A percentile compares a stretch with the other conserved stretches of the same genome.
phyloP scores from a whole-genome alignment of 108 stramenopile species.

The Skeletonema marinoi region DNA sequence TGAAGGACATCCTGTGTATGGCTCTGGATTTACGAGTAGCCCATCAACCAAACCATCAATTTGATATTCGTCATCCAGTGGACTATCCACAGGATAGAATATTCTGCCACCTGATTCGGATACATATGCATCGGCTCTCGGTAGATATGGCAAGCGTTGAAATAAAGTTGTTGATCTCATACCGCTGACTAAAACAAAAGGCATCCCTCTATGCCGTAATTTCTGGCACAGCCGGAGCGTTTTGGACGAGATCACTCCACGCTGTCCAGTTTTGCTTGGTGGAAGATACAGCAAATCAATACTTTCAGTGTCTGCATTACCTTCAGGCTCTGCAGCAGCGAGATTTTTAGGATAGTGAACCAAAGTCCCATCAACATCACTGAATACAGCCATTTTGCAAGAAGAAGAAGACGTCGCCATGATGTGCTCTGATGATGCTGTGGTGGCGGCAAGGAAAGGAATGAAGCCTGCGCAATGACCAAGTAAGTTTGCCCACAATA shows the following conservation, averaged over 20 bases:
- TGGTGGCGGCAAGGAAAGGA: not conserved
- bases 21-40: constrained; percentile 40
- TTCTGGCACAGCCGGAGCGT: constrained; percentile 50
- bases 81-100: constrained; percentile 55
- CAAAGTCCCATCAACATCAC: constrained; percentile 84
- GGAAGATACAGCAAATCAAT: constrained; percentile 53
- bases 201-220: constrained; percentile 51
- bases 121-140: constrained; percentile 78
- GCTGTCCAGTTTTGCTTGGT: constrained; percentile 68
- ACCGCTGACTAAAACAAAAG: constrained; percentile 76
- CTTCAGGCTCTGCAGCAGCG: not conserved
- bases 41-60: constrained; percentile 6
- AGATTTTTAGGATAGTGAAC: constrained; percentile 66
- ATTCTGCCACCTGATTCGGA: constrained; percentile 79
- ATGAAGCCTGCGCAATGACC: not conserved
- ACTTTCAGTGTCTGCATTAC: not conserved
- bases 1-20: constrained; percentile 29
- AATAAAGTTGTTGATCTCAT: constrained; percentile 80
- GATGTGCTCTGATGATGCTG: not conserved
- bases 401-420: not conserved
- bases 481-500: no score
- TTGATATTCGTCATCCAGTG: constrained; percentile 1
- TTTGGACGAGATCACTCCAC: constrained; percentile 54
- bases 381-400: constrained; percentile 54
- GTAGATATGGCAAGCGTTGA: constrained; percentile 76